Conservation (phyloP, 148 eudicot species). For the Nyssa sinensis region DNA sequence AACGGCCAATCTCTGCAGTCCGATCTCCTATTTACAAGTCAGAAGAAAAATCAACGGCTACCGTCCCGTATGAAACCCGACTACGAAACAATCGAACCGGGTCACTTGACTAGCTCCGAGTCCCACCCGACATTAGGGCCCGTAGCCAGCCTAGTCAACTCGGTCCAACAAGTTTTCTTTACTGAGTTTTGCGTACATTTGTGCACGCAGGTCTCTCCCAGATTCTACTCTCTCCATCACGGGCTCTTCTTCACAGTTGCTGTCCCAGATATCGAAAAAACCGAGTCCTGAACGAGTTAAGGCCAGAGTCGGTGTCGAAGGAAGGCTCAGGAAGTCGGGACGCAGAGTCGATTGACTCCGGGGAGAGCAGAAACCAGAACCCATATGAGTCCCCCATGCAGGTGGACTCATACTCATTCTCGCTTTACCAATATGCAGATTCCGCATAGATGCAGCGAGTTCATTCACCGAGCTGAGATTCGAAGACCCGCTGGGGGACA, state of each 20-base stretch:
- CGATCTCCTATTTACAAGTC: slow-evolving; percentile 8
- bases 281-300: slow-evolving; percentile 39
- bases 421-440: slow-evolving; percentile 40
- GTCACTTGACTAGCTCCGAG: slow-evolving; percentile 54
- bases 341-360: slow-evolving; percentile 26
- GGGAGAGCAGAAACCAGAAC: slow-evolving; percentile 34
- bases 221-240: slow-evolving; percentile 73
- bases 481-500: slow-evolving; percentile 41
- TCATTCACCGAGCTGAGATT: slow-evolving; percentile 33
- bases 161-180: slow-evolving; percentile 61
- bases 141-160: slow-evolving; percentile 30
- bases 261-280: slow-evolving; percentile 39
- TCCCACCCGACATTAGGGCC: slow-evolving; percentile 64
- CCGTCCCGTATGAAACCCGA: neutral
- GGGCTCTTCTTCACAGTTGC: slow-evolving; percentile 35
- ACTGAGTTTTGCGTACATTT: slow-evolving; percentile 59
- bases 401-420: slow-evolving; percentile 34
- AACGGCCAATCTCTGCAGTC: neutral
- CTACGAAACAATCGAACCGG: neutral
- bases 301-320: slow-evolving; percentile 45
- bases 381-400: slow-evolving; percentile 34
- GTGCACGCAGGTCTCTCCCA: slow-evolving; percentile 54
- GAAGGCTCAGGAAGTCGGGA: slow-evolving; percentile 37
- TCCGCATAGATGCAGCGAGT: slow-evolving; percentile 43
- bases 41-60: slow-evolving; percentile 7